Base-by-base conservation (phyloP, 1,284 basidiomycete genomes). In the Apiotrichum siamense region DNA sequence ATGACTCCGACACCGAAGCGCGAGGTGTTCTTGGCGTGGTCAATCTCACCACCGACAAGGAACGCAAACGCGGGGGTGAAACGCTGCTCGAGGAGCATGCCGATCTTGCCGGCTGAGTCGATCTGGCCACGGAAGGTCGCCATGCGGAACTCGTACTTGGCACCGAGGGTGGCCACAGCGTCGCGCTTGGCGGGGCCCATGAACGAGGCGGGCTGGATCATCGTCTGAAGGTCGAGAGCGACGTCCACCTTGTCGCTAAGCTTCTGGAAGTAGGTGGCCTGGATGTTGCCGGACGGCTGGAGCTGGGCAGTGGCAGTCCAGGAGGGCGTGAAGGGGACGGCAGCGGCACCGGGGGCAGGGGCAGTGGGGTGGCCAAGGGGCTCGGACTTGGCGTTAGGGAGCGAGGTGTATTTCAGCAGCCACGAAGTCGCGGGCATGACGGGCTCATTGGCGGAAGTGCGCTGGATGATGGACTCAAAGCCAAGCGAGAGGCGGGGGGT, bases 231-330 rank as follows among this genome's bases (percentile, higher is more conserved):
- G 67, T 98, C 94, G 31, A 91, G 90, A 15, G 89, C 96, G n/a
- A 94, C 91, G 54, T 98, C 94, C n/a, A 99, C 88, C 76, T 94
- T 93, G 54, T 96, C 91, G 73, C 84, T 86, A 51, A 99, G 77
- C 71, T 88, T 88, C 62, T 97, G 93, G 88, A 89, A 97, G 77
- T 98, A 99, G 15, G 91, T 94, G 38, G 91, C 83, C 74, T 93
- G 88, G 32, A 97, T 67, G 48, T 93, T 81, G 33, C 94, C 93
- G 36, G 75, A 70, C n/a, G 85, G 80, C 73, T 96, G 90, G 31
- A 96, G 64, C 69, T 93, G 90, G 10, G 90, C 87, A 5, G 93
- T 97, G 26, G 90, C 92, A 65, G 94, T 93, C 89, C 89, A 93
- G 80, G 84, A 73, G 80, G 85, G 63, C 50, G 58, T 49, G 66